Evolutionary conservation across 306 rosid species (phyloP).

Genomic region (Rosa multiflora): DNA sequence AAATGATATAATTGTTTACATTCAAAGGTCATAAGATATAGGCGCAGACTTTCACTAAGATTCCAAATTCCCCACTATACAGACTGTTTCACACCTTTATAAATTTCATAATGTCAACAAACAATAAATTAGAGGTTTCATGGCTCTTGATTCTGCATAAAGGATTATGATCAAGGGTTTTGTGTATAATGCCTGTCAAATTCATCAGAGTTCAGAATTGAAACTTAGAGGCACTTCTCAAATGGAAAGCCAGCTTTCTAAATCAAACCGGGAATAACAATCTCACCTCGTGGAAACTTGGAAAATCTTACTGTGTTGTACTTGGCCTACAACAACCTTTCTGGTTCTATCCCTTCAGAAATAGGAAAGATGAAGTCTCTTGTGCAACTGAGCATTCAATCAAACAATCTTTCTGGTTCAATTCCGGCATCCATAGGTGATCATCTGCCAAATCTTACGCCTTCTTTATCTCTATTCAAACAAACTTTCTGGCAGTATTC

Average conservation of each 20-base stretch:
- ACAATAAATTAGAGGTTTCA: no score
- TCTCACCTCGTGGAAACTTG: constrained; percentile 23
- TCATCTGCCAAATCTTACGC: neutral
- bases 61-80: no score
- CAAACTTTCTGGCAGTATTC: constrained; percentile 4
- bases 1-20: no score
- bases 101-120: no score
- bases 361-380: constrained; percentile 4
- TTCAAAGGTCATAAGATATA: no score
- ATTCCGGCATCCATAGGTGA: constrained; percentile 11
- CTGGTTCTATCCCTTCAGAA: neutral
- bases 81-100: no score
- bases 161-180: no score
- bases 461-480: neutral
- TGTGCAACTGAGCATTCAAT: neutral
- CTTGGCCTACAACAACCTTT: neutral
- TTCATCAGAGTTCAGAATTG: no score
- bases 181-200: no score
- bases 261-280: neutral
- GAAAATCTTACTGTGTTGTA: neutral
- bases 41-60: no score
- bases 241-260: constrained; percentile 36
- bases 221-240: constrained; percentile 26
- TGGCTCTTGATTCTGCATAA: no score
- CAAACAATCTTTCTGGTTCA: neutral